phyloP scores from a whole-genome alignment of 2,329 filamentous ascomycete species.

The Arthroderma sp. region DNA sequence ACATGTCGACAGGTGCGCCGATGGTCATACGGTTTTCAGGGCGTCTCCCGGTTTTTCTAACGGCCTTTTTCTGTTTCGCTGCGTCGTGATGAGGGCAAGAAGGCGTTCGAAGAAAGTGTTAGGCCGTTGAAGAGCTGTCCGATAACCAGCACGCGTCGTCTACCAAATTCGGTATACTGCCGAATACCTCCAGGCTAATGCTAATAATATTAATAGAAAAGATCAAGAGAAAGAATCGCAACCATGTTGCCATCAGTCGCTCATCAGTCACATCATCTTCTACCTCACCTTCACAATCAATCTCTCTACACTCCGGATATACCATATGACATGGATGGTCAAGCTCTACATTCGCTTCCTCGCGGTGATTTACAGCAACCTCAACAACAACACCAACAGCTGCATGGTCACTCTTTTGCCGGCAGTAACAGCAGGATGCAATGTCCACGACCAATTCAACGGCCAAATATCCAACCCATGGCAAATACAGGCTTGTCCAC shows the following conservation, averaged over 20 bases:
- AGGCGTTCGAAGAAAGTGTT: slow-evolving; percentile 31
- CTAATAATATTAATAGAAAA: too few relatives aligned
- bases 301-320: slow-evolving; percentile 19
- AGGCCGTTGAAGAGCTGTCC: slow-evolving; percentile 18
- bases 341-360: slow-evolving; percentile 13
- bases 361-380: slow-evolving; percentile 12
- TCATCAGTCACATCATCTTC: slow-evolving; percentile 27
- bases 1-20: too few relatives aligned
- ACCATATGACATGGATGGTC: slow-evolving; percentile 21
- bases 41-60: neutral
- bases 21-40: too few relatives aligned
- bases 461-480: slow-evolving; percentile 19
- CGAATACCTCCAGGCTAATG: too few relatives aligned
- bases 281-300: slow-evolving; percentile 27
- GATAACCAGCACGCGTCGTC: neutral
- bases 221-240: slow-evolving; percentile 4
- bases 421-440: slow-evolving; percentile 16
- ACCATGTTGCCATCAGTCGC: slow-evolving; percentile 39
- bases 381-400: neutral
- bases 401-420: neutral
- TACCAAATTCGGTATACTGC: too few relatives aligned
- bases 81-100: slow-evolving; percentile 32
- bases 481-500: slow-evolving; percentile 14
- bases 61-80: slow-evolving; percentile 1
- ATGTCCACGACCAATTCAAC: slow-evolving; percentile 28